phyloP scores from a whole-genome alignment of 1,139 yeast species.

The Nakaseomyces glabratus region DNA sequence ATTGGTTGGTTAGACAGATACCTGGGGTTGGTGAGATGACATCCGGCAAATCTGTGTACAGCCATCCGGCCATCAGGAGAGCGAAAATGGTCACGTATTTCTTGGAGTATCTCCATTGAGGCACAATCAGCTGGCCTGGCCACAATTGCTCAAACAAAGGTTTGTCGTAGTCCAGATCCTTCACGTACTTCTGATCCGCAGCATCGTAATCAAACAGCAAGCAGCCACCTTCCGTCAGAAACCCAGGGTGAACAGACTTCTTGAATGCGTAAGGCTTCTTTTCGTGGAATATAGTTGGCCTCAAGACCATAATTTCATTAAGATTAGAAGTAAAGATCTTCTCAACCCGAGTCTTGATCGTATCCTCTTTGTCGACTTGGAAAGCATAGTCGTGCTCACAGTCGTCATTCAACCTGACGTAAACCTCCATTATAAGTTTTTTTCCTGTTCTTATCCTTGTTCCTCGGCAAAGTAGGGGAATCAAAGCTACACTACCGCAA shows the following conservation, averaged over 20 bases:
- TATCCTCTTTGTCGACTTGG: slow-evolving; percentile 49
- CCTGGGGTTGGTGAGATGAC: slow-evolving; percentile 88
- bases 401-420: slow-evolving; percentile 78
- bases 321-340: slow-evolving; percentile 41
- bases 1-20: slow-evolving; percentile 62
- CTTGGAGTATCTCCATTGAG: slow-evolving; percentile 60
- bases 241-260: slow-evolving; percentile 74
- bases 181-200: slow-evolving; percentile 37
- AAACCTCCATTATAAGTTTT: slow-evolving; percentile 47
- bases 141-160: slow-evolving; percentile 52
- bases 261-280: slow-evolving; percentile 55
- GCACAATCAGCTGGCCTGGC: slow-evolving; percentile 88
- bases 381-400: slow-evolving; percentile 85
- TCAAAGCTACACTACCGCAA: too few species aligned
- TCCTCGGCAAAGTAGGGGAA: too few species aligned
- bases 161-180: slow-evolving; percentile 39
- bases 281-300: slow-evolving; percentile 71
- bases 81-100: slow-evolving; percentile 41
- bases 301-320: slow-evolving; percentile 53
- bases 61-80: slow-evolving; percentile 53
- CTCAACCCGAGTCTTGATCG: slow-evolving; percentile 46
- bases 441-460: not conserved
- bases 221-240: slow-evolving; percentile 74
- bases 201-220: slow-evolving; percentile 59
- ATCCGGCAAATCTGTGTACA: slow-evolving; percentile 89